Base-by-base conservation (phyloP, 106 monocot genomes). In the Dioscorea alata region DNA sequence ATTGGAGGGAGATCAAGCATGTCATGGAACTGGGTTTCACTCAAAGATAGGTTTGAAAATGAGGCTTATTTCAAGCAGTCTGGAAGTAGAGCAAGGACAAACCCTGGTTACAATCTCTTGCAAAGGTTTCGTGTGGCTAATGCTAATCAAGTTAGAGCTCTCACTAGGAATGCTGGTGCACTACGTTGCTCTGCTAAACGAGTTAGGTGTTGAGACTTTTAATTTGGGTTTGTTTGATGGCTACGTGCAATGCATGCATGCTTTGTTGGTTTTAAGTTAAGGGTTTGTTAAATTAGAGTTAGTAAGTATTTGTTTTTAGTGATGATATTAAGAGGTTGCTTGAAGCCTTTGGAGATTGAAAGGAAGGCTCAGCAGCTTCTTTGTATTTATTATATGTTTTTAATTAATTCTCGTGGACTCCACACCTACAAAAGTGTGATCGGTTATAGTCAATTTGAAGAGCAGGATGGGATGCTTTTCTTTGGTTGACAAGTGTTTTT, bases 11-110 rank as follows among this genome's bases (percentile, higher is more conserved):
- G 35, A 22, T 28, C 28, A 28, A 12, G 65, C 2, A 66, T 2
- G 49, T 49, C 34, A 4, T 77, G 73, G 73, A 77, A 72, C 18
- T 82, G 76, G 76, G 33, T 28, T 23, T 82, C 82, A 33, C 34
- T 77, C 42, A 73, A 69, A 18, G 82, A 82, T 52, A 13, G 20
- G 17, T 82, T 82, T 63, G 12, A 58, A 12, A 71, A 74, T 13
- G 77, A 73, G 4, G 82, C 82, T 7, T 74, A 64, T 52, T 82
- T 82, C 82, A 33, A 18, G 51, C 82, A 68, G 69, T 57, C 50
- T 10, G 82, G 82, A n/a, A 23, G n/a, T n/a, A n/a, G 59, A 6
- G 68, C 57, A 17, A 33, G 18, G 12, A 63, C 57, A 6, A 22
- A 8, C 1, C 77, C 82, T 2, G 64, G 8, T 9, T 82, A 82